These are phyloP conservation scores for Xylaria castorea DNA, from an alignment of 495 filamentous ascomycete species.

Conservation along the genomic window DNA sequence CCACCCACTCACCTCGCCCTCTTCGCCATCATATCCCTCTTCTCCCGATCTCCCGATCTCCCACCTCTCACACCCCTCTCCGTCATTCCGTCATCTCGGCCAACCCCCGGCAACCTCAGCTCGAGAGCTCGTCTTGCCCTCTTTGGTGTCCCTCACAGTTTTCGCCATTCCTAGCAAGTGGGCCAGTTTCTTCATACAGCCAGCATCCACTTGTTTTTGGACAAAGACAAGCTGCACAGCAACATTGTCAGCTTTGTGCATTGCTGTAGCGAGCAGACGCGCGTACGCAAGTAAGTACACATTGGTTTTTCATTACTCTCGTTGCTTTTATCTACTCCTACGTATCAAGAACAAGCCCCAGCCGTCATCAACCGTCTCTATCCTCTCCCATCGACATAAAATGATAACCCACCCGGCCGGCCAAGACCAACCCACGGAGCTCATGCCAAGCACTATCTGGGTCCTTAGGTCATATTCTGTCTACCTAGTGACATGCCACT, in stretches of 20 bases:
- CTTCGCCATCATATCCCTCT: conserved; percentile 23
- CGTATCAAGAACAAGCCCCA: conserved; percentile 7
- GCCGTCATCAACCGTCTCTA: neutral
- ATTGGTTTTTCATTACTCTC: neutral
- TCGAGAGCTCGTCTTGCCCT: conserved; percentile 9
- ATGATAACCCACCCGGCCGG: conserved; percentile 22
- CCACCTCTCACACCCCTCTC: conserved; percentile 33
- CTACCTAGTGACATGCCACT: conserved; percentile 19
- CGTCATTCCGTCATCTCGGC: conserved; percentile 27
- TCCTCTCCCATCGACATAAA: conserved; percentile 13
- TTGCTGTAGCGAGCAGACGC: conserved; percentile 13
- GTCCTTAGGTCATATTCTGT: conserved; percentile 16
- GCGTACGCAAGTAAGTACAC: conserved; percentile 20
- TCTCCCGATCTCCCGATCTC: conserved; percentile 15
- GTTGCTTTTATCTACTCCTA: neutral
- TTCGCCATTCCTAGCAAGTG: conserved; percentile 24
- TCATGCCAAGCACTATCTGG: conserved; percentile 26
- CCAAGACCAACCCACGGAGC: conserved; percentile 24
- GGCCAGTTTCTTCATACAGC: conserved; percentile 20
- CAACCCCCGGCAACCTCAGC: conserved; percentile 25
- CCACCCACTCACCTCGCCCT: conserved; percentile 24
- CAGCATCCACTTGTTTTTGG: conserved; percentile 19
- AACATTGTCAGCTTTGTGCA: conserved; percentile 15
- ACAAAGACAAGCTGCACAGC: conserved; percentile 13
- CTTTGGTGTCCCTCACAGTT: conserved; percentile 5